Evolutionary conservation across 768 basidiomycete genomes (phyloP).

Genomic region (Austroboletus eburneus): DNA sequence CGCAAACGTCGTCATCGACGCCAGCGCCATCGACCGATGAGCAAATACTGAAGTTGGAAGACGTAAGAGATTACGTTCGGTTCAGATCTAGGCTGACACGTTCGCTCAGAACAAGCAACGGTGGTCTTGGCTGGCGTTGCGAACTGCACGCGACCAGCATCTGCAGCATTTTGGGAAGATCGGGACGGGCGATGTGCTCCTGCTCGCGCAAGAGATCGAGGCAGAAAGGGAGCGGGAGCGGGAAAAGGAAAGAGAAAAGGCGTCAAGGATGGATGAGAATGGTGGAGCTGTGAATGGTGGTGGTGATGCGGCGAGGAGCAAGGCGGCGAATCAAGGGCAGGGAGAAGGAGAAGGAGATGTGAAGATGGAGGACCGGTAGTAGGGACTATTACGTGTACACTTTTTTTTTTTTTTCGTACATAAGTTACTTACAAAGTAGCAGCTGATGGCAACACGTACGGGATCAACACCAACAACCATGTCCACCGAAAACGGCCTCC

Average conservation of each 20-base stretch:
- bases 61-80: slow-evolving; percentile 37
- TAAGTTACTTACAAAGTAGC: too few species aligned
- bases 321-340: slow-evolving; percentile 17
- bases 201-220: slow-evolving; percentile 37
- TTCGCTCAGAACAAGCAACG: slow-evolving; percentile 63
- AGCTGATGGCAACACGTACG: neutral
- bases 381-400: neutral
- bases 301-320: slow-evolving; percentile 31
- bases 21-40: slow-evolving; percentile 39
- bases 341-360: slow-evolving; percentile 42
- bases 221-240: slow-evolving; percentile 35
- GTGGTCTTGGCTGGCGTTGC: slow-evolving; percentile 78
- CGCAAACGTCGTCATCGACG: slow-evolving; percentile 18
- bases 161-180: slow-evolving; percentile 80
- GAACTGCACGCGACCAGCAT: slow-evolving; percentile 68
- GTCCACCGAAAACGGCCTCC: slow-evolving; percentile 36
- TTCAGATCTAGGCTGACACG: slow-evolving; percentile 10
- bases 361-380: slow-evolving; percentile 41
- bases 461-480: too few species aligned
- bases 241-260: slow-evolving; percentile 32
- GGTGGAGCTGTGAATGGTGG: slow-evolving; percentile 17
- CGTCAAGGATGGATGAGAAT: slow-evolving; percentile 23
- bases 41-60: slow-evolving; percentile 56
- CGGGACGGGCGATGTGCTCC: slow-evolving; percentile 68
- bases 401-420: too few species aligned